Base-by-base conservation (phyloP, 495 filamentous ascomycete species). In the Xanthoparmelia taractica region DNA sequence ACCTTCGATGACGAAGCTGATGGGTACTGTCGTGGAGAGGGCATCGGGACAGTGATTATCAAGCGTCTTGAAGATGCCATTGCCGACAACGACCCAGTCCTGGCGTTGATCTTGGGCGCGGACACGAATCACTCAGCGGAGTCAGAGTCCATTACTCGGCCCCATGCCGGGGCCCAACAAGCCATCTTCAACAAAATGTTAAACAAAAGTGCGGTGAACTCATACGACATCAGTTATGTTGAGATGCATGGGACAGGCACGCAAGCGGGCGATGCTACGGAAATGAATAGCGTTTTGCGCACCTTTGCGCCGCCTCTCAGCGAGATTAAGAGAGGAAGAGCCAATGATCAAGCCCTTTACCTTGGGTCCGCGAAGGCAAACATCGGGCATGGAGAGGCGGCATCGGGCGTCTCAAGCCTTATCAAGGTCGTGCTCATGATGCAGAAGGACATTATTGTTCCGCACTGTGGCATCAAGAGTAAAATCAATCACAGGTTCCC, bases 301-400 rank as follows among this genome's bases (percentile, higher is more conserved):
- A 36, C 34, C 10, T 36, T 36, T 36, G 34, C 34, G 10, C 34
- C 34, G 34, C 34, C 34, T 36, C 34, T 36, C 10, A 36, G 10
- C 34, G 5, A 36, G 34, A 10, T 36, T 10, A 10, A 36, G 34
- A 36, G 10, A 36, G 10, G 34, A 4, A 4, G 34, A 36, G 10
- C 5, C 34, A 36, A 10, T 10, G 10, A 36, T 10, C 5, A 36
- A 10, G 5, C 34, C 10, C 34, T 36, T 10, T 36, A 89, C 66
- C 79, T 97, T 0, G 93, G 92, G n/a, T 85, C 92, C 0, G 85
- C 89, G 45, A 97, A 97, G 69, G 82, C 93, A 1, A 96, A 96
- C 63, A 80, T 96, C 34, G 92, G 92, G 2, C 93, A 97, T 73
- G 91, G 86, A 40, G 92, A 96, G 70, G 88, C 91, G 47, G 91